phyloP scores from a whole-genome alignment of 2,329 filamentous ascomycete genomes.

The Hypoxylon sp. region DNA sequence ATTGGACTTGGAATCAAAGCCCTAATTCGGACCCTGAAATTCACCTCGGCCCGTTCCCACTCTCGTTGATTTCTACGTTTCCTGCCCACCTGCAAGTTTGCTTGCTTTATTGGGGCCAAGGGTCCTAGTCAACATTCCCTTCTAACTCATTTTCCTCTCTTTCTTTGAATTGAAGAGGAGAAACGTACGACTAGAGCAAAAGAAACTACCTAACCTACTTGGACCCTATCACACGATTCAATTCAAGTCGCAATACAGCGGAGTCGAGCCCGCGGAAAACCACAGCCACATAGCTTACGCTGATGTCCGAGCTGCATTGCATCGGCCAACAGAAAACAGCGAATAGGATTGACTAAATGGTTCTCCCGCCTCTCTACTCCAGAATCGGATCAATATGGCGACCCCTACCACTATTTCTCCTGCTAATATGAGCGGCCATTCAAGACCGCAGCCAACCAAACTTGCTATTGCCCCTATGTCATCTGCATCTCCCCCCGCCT shows the following conservation, averaged over 20 bases:
- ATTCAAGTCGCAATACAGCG: constrained; percentile 31
- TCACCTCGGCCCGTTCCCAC: constrained; percentile 39
- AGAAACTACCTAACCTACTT: constrained; percentile 24
- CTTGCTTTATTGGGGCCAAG: constrained; percentile 34
- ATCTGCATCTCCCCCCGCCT: constrained; percentile 50
- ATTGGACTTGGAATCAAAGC: constrained; percentile 20
- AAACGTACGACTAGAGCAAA: background rate
- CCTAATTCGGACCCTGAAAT: constrained; percentile 41
- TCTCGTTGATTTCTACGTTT: constrained; percentile 23
- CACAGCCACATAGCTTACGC: constrained; percentile 31
- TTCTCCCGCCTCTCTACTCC: constrained; percentile 37
- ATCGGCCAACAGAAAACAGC: constrained; percentile 37
- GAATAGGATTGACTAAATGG: constrained; percentile 42
- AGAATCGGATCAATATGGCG: constrained; percentile 47
- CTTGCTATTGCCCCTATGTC: constrained; percentile 52
- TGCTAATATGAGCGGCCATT: constrained; percentile 38
- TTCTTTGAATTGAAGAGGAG: constrained; percentile 19
- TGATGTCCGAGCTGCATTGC: constrained; percentile 46
- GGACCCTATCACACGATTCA: constrained; percentile 26
- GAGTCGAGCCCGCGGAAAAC: constrained; percentile 35
- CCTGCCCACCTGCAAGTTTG: constrained; percentile 36
- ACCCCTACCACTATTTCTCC: constrained; percentile 45
- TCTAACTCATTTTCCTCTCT: constrained; percentile 3
- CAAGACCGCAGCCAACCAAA: constrained; percentile 49
- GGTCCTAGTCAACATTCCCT: constrained; percentile 18